Base-by-base conservation (phyloP, 2,329 filamentous ascomycete species). In the Aspergillus persii region DNA sequence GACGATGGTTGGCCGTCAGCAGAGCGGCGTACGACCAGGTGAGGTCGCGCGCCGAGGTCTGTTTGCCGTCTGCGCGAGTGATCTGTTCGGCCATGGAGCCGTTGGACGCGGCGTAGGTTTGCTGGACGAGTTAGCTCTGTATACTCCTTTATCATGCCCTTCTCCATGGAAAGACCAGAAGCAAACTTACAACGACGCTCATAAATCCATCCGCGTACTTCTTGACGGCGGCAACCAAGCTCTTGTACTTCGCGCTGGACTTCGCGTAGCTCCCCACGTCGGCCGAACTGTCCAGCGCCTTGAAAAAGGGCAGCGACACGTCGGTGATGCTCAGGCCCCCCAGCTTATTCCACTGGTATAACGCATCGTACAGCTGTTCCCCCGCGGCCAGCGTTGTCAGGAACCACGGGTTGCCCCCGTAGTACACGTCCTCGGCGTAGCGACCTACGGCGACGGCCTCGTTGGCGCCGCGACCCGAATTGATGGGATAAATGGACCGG, bases 371-470 rank as follows among this genome's bases (percentile, higher is more conserved):
- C 2, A 96, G 83, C 70, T 90, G 88, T 75, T 95, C 91, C 3
- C 90, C 91, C 0, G 89, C 89, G 1, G 89, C 89, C 33, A 92
- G 80, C 1, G 89, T 94, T 66, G 84, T 84, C 11, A 94, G 81
- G 67, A 92, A 83, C 91, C 91, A 95, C 2, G 91, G 91, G 72
- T 95, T 92, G 1, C 90, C 90, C 61, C 86, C 85, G 73, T 88
- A 89, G 76, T 93, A 95, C 3, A 80, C 75, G 65, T 96, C 90
- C 72, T 91, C 88, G 0, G 86, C 75, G 70, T 91, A 91, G 56
- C 89, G 81, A 49, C 89, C 88, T 9, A 81, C 75, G 1, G 79
- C 76, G 26, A 81, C 76, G 18, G 70, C 72, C 11, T 58, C 36
- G 36, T 41, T 41, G 48, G 4, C 71, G 72, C 8, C 63, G 58